Percentiles rank a stretch among this genome's conserved stretches.
Evolutionary conservation across 2,329 filamentous ascomycete genomes (phyloP).

Genomic region (Trichoderma sp.): DNA sequence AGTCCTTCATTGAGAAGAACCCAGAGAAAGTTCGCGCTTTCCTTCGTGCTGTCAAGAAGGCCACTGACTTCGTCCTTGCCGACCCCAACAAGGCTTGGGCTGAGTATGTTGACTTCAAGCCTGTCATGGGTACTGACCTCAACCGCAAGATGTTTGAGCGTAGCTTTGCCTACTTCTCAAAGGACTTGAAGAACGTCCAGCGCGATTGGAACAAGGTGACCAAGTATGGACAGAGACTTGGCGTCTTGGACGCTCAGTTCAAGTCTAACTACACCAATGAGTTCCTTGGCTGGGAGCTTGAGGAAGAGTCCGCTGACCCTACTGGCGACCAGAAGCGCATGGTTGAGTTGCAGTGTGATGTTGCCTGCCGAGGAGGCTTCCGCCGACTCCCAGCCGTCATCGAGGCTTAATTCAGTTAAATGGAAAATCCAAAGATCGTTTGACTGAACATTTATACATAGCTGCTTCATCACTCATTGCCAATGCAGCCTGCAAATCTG

Average conservation of each 20-base stretch:
- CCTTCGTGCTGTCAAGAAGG: constrained; percentile 71
- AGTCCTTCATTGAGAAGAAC: constrained; percentile 66
- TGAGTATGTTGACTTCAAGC: constrained; percentile 72
- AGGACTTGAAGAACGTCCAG: constrained; percentile 71
- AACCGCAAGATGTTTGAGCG: constrained; percentile 81
- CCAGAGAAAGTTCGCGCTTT: constrained; percentile 67
- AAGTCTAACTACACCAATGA: constrained; percentile 74
- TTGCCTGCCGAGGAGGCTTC: constrained; percentile 67
- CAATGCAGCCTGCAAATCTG: constrained; percentile 3
- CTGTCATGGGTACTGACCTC: constrained; percentile 65
- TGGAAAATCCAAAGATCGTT: background rate
- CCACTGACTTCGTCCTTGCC: constrained; percentile 70
- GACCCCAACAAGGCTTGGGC: constrained; percentile 64
- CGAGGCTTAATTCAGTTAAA: background rate
- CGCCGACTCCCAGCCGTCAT: constrained; percentile 42
- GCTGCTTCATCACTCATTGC: constrained; percentile 3
- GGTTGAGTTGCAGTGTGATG: constrained; percentile 66
- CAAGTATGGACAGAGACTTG: constrained; percentile 71
- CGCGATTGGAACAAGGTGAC: constrained; percentile 80
- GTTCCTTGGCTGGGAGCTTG: constrained; percentile 66
- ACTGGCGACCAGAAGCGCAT: constrained; percentile 74
- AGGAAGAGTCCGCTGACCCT: constrained; percentile 66
- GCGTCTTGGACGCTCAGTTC: constrained; percentile 64
- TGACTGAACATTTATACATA: background rate
- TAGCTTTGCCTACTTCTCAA: constrained; percentile 74